These are phyloP conservation scores for Suhomyces bolitotheri DNA, from an alignment of 1,139 yeast genomes.

Conservation along the genomic window DNA sequence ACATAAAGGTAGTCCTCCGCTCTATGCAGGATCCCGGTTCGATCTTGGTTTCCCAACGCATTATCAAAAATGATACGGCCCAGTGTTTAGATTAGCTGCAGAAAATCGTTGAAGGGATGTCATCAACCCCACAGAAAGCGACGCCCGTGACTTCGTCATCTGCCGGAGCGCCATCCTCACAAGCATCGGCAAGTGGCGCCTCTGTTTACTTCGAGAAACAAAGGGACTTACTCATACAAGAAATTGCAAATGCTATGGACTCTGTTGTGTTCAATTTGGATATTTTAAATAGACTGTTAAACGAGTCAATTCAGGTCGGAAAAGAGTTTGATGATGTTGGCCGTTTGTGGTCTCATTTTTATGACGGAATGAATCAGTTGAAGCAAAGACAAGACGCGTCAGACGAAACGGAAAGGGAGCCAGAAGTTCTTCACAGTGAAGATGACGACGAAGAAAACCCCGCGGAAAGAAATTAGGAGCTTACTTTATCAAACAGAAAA, in stretches of 20 bases:
- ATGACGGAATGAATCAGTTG: slow-evolving; percentile 35
- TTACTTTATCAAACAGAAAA: no score
- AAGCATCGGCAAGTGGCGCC: slow-evolving; percentile 6
- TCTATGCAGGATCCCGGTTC: no score
- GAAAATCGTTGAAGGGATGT: no score
- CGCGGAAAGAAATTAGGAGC: background rate
- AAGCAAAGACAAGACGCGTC: slow-evolving; percentile 18
- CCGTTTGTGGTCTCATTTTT: slow-evolving; percentile 44
- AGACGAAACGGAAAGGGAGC: slow-evolving; percentile 5
- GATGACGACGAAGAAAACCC: slow-evolving; percentile 9
- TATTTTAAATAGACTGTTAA: slow-evolving; percentile 42
- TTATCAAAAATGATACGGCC: no score
- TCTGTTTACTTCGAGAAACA: slow-evolving; percentile 39
- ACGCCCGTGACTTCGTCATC: slow-evolving; percentile 7
- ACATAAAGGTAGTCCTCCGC: no score
- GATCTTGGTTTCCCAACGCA: no score
- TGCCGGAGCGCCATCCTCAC: slow-evolving; percentile 1
- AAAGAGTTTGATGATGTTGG: slow-evolving; percentile 50
- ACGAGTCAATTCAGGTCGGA: slow-evolving; percentile 46
- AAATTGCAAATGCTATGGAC: slow-evolving; percentile 41
- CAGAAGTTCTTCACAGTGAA: slow-evolving; percentile 14
- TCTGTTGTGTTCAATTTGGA: slow-evolving; percentile 45
- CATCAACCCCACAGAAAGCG: slow-evolving; percentile 16
- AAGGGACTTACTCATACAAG: slow-evolving; percentile 46
- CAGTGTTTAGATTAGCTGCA: no score